A percentile compares a stretch with the other conserved stretches of the same genome.
Evolutionary conservation across 2,329 filamentous ascomycete genomes (phyloP).

Genomic region (Hymenotorrendiella dingleyae): DNA sequence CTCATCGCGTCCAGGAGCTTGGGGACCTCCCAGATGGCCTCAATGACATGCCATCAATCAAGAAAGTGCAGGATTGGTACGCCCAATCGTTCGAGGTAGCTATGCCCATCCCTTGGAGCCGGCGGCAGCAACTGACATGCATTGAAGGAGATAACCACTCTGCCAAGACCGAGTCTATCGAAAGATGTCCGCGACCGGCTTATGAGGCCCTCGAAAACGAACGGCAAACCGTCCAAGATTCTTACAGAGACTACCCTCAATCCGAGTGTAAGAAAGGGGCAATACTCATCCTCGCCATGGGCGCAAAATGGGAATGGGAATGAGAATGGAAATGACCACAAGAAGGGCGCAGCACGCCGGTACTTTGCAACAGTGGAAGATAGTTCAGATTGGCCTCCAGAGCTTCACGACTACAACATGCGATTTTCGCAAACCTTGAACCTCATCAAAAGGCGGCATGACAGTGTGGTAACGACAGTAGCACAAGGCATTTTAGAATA

Average conservation of each 20-base stretch:
- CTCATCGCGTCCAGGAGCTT: constrained; percentile 93
- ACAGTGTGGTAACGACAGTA: constrained; percentile 95
- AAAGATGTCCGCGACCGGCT: constrained; percentile 73
- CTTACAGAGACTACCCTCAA: constrained; percentile 83
- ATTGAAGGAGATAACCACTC: constrained; percentile 78
- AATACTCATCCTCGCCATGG: constrained; percentile 60
- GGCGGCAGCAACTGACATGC: constrained; percentile 23
- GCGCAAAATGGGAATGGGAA: constrained; percentile 36
- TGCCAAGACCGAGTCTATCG: constrained; percentile 71
- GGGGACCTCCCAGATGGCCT: constrained; percentile 88
- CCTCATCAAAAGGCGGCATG: constrained; percentile 91
- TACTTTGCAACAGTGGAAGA: constrained; percentile 95
- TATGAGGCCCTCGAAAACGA: constrained; percentile 54
- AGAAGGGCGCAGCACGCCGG: constrained; percentile 54
- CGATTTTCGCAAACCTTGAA: constrained; percentile 84
- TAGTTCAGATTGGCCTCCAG: constrained; percentile 82
- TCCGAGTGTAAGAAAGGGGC: constrained; percentile 78
- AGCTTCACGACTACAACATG: constrained; percentile 90
- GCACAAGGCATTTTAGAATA: constrained; percentile 97
- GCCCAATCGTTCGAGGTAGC: constrained; percentile 95
- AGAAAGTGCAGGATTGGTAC: constrained; percentile 95
- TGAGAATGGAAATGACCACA: constrained; percentile 42
- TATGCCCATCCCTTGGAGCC: background rate
- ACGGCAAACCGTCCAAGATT: constrained; percentile 55
- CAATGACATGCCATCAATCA: constrained; percentile 96